phyloP scores from a whole-genome alignment of 2,329 filamentous ascomycete genomes.

The Escovopsis sp. region DNA sequence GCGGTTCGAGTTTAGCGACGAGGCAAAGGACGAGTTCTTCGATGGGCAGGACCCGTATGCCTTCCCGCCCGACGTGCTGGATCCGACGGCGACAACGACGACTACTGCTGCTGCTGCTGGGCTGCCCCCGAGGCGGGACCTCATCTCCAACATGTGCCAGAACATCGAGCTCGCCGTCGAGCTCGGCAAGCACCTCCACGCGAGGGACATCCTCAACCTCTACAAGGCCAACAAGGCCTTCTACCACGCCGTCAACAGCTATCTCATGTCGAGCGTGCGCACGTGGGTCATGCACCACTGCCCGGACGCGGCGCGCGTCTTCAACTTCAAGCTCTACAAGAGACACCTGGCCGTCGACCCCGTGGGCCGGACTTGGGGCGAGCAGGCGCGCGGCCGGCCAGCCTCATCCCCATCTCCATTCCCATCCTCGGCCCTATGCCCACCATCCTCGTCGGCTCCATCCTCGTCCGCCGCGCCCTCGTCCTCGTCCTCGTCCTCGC shows the following conservation, averaged over 20 bases:
- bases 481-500: too few relatives aligned
- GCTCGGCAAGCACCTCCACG: slow-evolving; percentile 37
- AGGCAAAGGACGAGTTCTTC: slow-evolving; percentile 16
- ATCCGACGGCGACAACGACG: background rate
- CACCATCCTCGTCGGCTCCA: background rate
- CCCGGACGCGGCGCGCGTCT: slow-evolving; percentile 40
- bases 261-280: slow-evolving; percentile 44
- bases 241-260: slow-evolving; percentile 42
- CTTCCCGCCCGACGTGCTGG: background rate
- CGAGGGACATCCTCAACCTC: slow-evolving; percentile 45
- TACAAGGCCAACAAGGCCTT: slow-evolving; percentile 51
- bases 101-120: slow-evolving; percentile 5
- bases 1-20: slow-evolving; percentile 16
- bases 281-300: slow-evolving; percentile 38
- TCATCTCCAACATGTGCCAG: slow-evolving; percentile 28
- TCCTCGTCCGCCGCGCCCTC: too few relatives aligned
- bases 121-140: slow-evolving; percentile 20
- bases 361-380: slow-evolving; percentile 25
- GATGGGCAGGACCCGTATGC: slow-evolving; percentile 16
- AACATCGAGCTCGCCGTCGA: slow-evolving; percentile 38
- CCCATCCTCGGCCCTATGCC: background rate
- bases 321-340: slow-evolving; percentile 46
- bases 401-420: slow-evolving; percentile 1
- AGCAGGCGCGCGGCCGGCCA: slow-evolving; percentile 7
- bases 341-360: slow-evolving; percentile 47